Percentiles rank a stretch among this genome's conserved stretches.
Evolutionary conservation across 106 monocot genomes (phyloP).

Genomic region (Agapanthus africanus): DNA sequence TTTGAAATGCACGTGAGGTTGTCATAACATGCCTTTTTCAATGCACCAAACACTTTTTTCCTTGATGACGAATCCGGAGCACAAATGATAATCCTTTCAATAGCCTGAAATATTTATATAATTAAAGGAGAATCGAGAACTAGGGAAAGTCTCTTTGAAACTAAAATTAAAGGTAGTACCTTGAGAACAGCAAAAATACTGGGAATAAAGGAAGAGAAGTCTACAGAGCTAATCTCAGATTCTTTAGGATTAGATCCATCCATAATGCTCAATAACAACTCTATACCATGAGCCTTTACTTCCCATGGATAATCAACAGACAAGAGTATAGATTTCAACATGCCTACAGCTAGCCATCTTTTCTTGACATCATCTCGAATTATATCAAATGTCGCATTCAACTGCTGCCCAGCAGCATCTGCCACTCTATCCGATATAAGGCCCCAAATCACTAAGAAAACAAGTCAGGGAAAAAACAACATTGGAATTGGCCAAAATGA

Average conservation of each 20-base stretch:
- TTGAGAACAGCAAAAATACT: conserved; percentile 55
- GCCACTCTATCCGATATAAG: conserved; percentile 50
- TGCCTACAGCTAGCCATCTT: conserved; percentile 60
- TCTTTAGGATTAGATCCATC: conserved; percentile 25
- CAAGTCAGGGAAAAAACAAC: no score
- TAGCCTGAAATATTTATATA: conserved; percentile 38
- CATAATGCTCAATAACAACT: conserved; percentile 46
- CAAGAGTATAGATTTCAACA: conserved; percentile 46
- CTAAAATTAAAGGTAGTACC: conserved; percentile 26
- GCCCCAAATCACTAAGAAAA: conserved; percentile 71
- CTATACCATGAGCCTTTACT: conserved; percentile 58
- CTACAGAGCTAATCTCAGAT: conserved; percentile 14
- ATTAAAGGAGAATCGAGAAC: neutral
- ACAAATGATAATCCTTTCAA: conserved; percentile 55
- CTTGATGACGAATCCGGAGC: conserved; percentile 56
- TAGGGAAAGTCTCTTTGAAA: neutral
- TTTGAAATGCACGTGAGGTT: conserved; percentile 1
- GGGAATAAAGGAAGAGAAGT: conserved; percentile 40
- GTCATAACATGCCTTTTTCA: conserved; percentile 46
- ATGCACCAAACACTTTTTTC: conserved; percentile 63
- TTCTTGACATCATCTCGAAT: conserved; percentile 28
- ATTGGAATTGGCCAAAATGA: no score
- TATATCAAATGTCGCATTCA: conserved; percentile 24
- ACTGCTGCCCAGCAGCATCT: conserved; percentile 48
- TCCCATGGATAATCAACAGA: conserved; percentile 67